Percentiles rank a stretch among this genome's conserved stretches.
These are phyloP conservation scores for Xanthoconium purpureum DNA, from an alignment of 768 basidiomycete species.

Conservation along the genomic window DNA sequence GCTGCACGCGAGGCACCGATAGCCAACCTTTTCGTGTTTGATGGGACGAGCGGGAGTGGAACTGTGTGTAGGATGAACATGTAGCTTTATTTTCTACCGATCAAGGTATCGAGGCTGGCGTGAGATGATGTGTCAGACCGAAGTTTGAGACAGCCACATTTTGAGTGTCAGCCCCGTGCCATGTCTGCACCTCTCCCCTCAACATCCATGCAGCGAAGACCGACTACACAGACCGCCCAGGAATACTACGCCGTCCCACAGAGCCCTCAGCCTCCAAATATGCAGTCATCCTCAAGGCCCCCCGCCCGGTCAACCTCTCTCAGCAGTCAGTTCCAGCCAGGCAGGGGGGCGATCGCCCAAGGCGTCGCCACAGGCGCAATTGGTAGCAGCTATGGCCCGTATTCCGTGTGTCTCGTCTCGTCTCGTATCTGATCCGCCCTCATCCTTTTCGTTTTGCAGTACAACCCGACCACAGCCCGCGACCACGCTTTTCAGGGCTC, in stretches of 20 bases:
- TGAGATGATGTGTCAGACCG: conserved; percentile 15
- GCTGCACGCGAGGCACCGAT: conserved; percentile 90
- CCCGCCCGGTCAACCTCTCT: conserved; percentile 29
- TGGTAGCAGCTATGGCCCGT: conserved; percentile 81
- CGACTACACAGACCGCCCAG: conserved; percentile 40
- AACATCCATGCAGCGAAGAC: conserved; percentile 40
- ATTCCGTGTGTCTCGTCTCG: conserved; percentile 56
- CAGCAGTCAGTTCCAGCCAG: conserved; percentile 31
- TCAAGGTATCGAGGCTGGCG: background rate
- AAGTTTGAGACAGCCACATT: conserved; percentile 28
- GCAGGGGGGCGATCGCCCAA: conserved; percentile 60
- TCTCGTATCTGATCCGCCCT: background rate
- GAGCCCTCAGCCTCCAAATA: conserved; percentile 45
- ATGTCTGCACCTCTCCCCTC: conserved; percentile 6
- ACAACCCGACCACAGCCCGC: conserved; percentile 48
- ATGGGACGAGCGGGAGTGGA: conserved; percentile 76
- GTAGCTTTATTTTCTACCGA: conserved; percentile 15
- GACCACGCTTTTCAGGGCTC: conserved; percentile 45
- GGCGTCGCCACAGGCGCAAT: conserved; percentile 80
- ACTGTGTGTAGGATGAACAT: conserved; percentile 59
- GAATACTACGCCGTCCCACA: conserved; percentile 69
- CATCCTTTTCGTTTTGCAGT: conserved; percentile 36
- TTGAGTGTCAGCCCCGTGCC: conserved; percentile 8
- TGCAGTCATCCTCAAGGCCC: conserved; percentile 25
- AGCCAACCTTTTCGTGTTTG: conserved; percentile 88